Base-by-base conservation (phyloP, 2,329 filamentous ascomycete genomes). In the Fusarium drepaniforme region DNA sequence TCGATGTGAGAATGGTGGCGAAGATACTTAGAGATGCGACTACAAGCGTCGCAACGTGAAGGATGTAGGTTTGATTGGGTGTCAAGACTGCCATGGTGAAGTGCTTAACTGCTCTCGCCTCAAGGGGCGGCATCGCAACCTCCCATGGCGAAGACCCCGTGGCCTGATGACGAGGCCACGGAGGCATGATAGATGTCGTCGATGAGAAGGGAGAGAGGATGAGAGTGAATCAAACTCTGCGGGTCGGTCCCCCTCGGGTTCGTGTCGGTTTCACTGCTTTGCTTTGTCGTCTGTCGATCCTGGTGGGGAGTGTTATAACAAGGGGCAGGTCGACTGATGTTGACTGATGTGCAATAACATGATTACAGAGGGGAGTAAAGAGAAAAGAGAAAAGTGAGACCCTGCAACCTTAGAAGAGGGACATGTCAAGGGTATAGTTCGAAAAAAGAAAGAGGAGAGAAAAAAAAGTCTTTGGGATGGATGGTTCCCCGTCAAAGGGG, bases 1-100 rank as follows among this genome's bases (percentile, higher is more conserved):
- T 93, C 46, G 93, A 88, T 3, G 91, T 87, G 35, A 89, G 79
- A 8, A 90, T 76, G 0, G 88, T 88, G 13, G 89, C 86, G 4
- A 87, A 64, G 37, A 94, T 83, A 76, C 92, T 94, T 73, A 91
- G 69, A 1, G 85, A 82, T 5, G 86, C 83, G 28, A 85, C 79
- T 5, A 81, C 76, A 21, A 91, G 76, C 1, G 87, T 81, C 3
- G 78, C 72, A 5, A 80, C 25, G 18, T 79, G 70, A 9, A 83
- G 73, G 3, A 44, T 60, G 58, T 75, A 64, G 8, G 79, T 74
- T 49, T 82, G 75, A 9, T 68, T 21, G 0, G 64, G 60, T 1
- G 73, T 71, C 13, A 76, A 68, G 63, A 2, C 70, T 67, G 72
- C 35, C 67, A 75, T 69, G 8, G 68, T 77, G 44, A 77, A 74